These are phyloP conservation scores for Verticillium longisporum DNA, from an alignment of 2,329 filamentous ascomycete species.

Conservation along the genomic window DNA sequence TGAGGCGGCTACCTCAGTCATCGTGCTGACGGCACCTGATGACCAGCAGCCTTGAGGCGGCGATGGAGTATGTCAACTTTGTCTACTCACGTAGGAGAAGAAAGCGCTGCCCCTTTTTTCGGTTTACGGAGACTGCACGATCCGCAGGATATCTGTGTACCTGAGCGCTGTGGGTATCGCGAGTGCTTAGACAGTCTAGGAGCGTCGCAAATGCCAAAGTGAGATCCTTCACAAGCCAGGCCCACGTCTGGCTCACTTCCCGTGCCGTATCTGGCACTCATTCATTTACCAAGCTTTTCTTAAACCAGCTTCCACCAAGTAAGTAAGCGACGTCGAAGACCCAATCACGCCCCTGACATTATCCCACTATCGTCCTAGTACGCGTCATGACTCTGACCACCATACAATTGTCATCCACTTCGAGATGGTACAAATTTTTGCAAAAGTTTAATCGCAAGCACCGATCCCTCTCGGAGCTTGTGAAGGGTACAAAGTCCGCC, in stretches of 20 bases:
- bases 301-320: background rate
- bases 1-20: too few species aligned
- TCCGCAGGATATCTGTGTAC: too few species aligned
- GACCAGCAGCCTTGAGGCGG: too few species aligned
- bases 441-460: background rate
- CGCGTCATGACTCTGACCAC: background rate
- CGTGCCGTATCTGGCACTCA: background rate
- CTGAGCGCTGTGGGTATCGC: too few species aligned
- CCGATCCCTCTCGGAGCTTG: background rate
- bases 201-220: too few species aligned
- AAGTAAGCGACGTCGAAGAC: background rate
- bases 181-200: too few species aligned
- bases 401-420: background rate
- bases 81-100: too few species aligned
- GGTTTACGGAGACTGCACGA: too few species aligned
- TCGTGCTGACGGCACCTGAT: too few species aligned
- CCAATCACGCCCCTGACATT: background rate
- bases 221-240: too few species aligned
- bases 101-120: too few species aligned
- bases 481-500: background rate
- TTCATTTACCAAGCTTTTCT: background rate
- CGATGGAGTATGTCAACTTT: too few species aligned
- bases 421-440: background rate
- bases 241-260: background rate
- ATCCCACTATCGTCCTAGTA: background rate